phyloP scores from a whole-genome alignment of 768 basidiomycete species.

The Agaricus blazei region DNA sequence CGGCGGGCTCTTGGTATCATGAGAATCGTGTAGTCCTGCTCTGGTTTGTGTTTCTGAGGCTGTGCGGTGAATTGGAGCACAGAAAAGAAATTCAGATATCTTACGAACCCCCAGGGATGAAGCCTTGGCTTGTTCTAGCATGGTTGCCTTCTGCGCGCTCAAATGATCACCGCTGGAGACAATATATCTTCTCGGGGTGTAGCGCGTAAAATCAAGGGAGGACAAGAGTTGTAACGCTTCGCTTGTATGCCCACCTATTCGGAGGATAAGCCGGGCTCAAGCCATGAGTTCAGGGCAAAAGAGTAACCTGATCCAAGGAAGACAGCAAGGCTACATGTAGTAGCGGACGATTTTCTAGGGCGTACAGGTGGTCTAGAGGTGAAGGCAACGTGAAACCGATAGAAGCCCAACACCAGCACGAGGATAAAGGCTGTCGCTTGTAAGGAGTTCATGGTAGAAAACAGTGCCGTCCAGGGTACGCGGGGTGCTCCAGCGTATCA shows the following conservation, averaged over 20 bases:
- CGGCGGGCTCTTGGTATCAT: constrained; percentile 81
- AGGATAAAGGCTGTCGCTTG: background rate
- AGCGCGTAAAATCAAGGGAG: constrained; percentile 68
- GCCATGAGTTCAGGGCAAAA: background rate
- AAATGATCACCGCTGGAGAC: constrained; percentile 77
- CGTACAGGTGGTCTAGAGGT: constrained; percentile 11
- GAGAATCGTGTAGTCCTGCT: constrained; percentile 42
- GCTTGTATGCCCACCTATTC: constrained; percentile 86
- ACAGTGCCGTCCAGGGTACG: too few relatives aligned
- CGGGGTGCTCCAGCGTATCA: too few relatives aligned
- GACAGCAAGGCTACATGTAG: constrained; percentile 55
- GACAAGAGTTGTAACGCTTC: constrained; percentile 77
- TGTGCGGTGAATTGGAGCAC: constrained; percentile 7
- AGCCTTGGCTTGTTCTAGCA: constrained; percentile 50
- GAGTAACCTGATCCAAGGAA: constrained; percentile 89
- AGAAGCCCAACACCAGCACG: constrained; percentile 12
- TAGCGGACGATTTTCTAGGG: constrained; percentile 7
- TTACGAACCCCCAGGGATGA: constrained; percentile 13
- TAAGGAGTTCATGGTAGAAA: background rate
- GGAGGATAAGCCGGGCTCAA: constrained; percentile 3
- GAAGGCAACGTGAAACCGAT: constrained; percentile 29
- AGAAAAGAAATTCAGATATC: background rate
- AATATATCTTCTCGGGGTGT: constrained; percentile 75
- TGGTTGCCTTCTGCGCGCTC: constrained; percentile 64
- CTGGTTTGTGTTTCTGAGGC: background rate